phyloP scores from a whole-genome alignment of 352 stramenopile genomes.

The Phytopythium vexans region DNA sequence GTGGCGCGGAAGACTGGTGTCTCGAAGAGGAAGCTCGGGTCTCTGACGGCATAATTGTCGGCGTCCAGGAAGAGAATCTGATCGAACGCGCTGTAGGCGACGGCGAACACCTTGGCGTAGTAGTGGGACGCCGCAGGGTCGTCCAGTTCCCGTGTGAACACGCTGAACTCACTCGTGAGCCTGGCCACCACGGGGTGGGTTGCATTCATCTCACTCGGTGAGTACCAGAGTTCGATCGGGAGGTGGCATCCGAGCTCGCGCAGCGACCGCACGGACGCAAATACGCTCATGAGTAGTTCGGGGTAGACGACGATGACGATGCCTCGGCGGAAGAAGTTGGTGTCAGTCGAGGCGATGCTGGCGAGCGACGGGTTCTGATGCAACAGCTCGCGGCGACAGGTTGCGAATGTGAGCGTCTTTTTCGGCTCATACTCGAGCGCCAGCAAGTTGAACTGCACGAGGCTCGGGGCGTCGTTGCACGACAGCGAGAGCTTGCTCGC shows the following conservation, averaged over 20 bases:
- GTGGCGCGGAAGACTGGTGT: slow-evolving; percentile 29
- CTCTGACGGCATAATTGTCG: slow-evolving; percentile 56
- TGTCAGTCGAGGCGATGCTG: slow-evolving; percentile 5
- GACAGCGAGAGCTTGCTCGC: slow-evolving; percentile 31
- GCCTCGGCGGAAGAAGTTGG: slow-evolving; percentile 7
- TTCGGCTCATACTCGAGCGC: slow-evolving; percentile 42
- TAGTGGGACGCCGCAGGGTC: slow-evolving; percentile 40
- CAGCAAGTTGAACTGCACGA: slow-evolving; percentile 41
- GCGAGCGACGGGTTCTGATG: slow-evolving; percentile 17
- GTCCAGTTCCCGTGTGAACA: slow-evolving; percentile 43
- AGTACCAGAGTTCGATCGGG: slow-evolving; percentile 57
- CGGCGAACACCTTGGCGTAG: slow-evolving; percentile 50
- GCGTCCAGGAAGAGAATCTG: slow-evolving; percentile 53
- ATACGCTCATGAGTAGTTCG: slow-evolving; percentile 28
- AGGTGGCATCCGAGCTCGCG: slow-evolving; percentile 38
- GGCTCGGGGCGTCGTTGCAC: slow-evolving; percentile 37
- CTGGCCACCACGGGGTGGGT: slow-evolving; percentile 32
- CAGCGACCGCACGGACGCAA: slow-evolving; percentile 28
- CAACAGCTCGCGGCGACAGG: slow-evolving; percentile 22
- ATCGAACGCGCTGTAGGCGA: slow-evolving; percentile 57
- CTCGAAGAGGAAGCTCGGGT: slow-evolving; percentile 65
- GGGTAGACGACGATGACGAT: slow-evolving; percentile 34
- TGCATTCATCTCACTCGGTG: slow-evolving; percentile 32
- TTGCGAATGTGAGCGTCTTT: slow-evolving; percentile 20
- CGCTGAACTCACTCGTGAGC: slow-evolving; percentile 31